These are phyloP conservation scores for Ustilago bromivora DNA, from an alignment of 1,284 basidiomycete genomes.

Conservation along the genomic window DNA sequence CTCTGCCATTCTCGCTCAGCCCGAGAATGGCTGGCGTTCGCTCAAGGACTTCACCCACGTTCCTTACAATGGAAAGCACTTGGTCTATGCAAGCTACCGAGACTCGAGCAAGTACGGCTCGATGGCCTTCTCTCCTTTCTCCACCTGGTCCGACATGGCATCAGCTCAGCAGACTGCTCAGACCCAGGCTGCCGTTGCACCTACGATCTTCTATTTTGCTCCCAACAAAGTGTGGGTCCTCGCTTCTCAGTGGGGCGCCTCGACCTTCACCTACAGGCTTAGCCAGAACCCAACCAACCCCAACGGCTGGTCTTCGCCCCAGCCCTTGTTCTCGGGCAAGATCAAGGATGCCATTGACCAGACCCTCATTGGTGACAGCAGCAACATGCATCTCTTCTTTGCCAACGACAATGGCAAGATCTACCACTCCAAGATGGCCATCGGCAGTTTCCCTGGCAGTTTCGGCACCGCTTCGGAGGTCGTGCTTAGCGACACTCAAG, in stretches of 20 bases:
- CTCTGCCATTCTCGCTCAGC: slow-evolving; percentile 28
- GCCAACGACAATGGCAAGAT: slow-evolving; percentile 39
- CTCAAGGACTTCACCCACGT: slow-evolving; percentile 44
- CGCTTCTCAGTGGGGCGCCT: slow-evolving; percentile 25
- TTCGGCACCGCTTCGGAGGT: slow-evolving; percentile 28
- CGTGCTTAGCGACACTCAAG: slow-evolving; percentile 22
- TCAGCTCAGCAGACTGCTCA: slow-evolving; percentile 26
- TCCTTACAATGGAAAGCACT: slow-evolving; percentile 38
- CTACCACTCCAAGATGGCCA: slow-evolving; percentile 34
- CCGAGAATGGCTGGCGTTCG: slow-evolving; percentile 21
- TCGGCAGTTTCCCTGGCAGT: slow-evolving; percentile 25
- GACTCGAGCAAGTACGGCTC: slow-evolving; percentile 32
- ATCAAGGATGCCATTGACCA: slow-evolving; percentile 35
- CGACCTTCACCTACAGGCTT: slow-evolving; percentile 20
- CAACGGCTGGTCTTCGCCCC: slow-evolving; percentile 27
- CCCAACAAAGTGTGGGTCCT: slow-evolving; percentile 26
- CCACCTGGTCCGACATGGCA: slow-evolving; percentile 30
- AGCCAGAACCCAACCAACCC: slow-evolving; percentile 26
- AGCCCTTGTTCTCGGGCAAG: slow-evolving; percentile 22
- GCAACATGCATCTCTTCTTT: slow-evolving; percentile 36
- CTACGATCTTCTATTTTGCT: slow-evolving; percentile 31
- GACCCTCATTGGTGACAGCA: slow-evolving; percentile 33
- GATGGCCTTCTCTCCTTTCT: slow-evolving; percentile 38
- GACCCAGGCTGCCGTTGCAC: slow-evolving; percentile 21
- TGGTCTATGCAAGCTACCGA: slow-evolving; percentile 31